Conservation (phyloP, 2,329 filamentous ascomycete genomes). For the Bertia moriformis region DNA sequence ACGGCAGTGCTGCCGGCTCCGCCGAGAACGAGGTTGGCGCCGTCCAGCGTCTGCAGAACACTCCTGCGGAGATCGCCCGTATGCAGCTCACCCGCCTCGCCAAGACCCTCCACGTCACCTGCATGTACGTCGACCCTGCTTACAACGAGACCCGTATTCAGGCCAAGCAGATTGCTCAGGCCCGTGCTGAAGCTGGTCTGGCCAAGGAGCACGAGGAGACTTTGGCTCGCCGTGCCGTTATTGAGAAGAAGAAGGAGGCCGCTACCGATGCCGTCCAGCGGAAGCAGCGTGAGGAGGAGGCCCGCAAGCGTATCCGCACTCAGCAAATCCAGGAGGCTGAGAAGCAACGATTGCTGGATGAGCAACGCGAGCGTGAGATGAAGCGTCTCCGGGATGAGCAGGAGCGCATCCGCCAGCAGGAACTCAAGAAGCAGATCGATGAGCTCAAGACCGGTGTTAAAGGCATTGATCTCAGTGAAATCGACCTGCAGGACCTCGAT, state of each 20-base stretch:
- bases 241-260: slow-evolving; percentile 93
- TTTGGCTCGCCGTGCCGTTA: slow-evolving; percentile 73
- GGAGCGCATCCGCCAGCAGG: slow-evolving; percentile 78
- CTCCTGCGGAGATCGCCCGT: slow-evolving; percentile 91
- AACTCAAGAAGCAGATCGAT: slow-evolving; percentile 81
- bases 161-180: slow-evolving; percentile 66
- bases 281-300: slow-evolving; percentile 81
- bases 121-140: slow-evolving; percentile 83
- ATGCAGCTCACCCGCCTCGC: slow-evolving; percentile 84
- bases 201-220: slow-evolving; percentile 81
- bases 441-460: slow-evolving; percentile 74
- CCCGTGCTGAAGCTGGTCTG: slow-evolving; percentile 72
- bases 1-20: slow-evolving; percentile 71
- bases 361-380: slow-evolving; percentile 80
- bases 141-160: slow-evolving; percentile 72
- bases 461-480: slow-evolving; percentile 58
- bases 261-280: slow-evolving; percentile 70
- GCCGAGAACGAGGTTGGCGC: slow-evolving; percentile 72
- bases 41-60: slow-evolving; percentile 92
- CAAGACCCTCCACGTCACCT: slow-evolving; percentile 81
- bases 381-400: slow-evolving; percentile 76
- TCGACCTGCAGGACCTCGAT: slow-evolving; percentile 75
- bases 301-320: slow-evolving; percentile 72
- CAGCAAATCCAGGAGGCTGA: slow-evolving; percentile 84
- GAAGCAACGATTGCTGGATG: slow-evolving; percentile 73